Base-by-base conservation (phyloP, 345 rosid species). In the Eucalyptus pumila region DNA sequence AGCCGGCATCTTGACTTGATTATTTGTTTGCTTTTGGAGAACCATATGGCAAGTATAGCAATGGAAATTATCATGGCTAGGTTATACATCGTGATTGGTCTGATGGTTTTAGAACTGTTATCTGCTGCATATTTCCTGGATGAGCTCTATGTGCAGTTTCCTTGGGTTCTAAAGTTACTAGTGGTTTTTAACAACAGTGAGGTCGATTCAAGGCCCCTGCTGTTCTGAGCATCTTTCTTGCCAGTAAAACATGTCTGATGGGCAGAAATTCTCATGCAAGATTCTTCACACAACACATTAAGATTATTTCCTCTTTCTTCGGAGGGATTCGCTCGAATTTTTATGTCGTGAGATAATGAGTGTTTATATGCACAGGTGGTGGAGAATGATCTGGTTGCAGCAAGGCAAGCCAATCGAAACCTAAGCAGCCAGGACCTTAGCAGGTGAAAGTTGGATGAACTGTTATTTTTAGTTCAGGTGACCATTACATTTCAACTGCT, bases 351-450 rank as follows among this genome's bases (percentile, higher is more conserved):
- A 67, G 51, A 45, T 17, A 45, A 69, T 16, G 60, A 26, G 83
- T n/a, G 48, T 40, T 51, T 47, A 81, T 72, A 34, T 14, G 88
- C 93, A 76, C 30, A 96, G 99, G 95, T 93, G 40, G 94, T 96
- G 85, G 98, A 98, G 91, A 93, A 92, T 92, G 99, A 97, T 89
- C 87, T 98, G 93, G 99, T 96, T 89, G 92, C 94, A 26, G 97
- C 96, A 50, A 97, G 98, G 89, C 98, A 96, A 93, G 94, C 92
- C 0, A 96, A 98, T 90, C 92, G 98, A 88, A 97, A 93, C 92
- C 87, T 97, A 91, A 94, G 96, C 88, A 93, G 97, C 91, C 91
- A 93, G 90, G 99, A 96, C 85, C 95, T 98, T 90, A 98, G 97
- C 96, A 93, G 98, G 99, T 96, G 60, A 90, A 88, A 13, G 69